phyloP scores from a whole-genome alignment of 2,329 filamentous ascomycete species.

The Hypoxylon sp. region DNA sequence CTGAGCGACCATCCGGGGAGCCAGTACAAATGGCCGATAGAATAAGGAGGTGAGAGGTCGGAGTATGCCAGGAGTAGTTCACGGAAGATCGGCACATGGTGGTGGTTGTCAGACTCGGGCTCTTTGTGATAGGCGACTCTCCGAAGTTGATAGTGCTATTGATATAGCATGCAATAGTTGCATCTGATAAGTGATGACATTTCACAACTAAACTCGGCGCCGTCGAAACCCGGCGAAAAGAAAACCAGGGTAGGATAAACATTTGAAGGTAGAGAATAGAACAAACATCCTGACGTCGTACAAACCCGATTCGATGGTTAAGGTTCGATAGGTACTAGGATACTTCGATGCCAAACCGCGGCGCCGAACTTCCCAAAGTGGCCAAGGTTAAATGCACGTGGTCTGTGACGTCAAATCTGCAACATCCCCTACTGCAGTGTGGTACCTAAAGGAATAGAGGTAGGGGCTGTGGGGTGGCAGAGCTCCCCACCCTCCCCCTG shows the following conservation, averaged over 20 bases:
- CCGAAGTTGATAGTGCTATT: not conserved
- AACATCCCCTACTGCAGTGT: not conserved
- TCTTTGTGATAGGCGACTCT: not conserved
- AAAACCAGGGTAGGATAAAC: not conserved
- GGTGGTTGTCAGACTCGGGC: constrained; percentile 7
- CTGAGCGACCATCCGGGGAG: constrained; percentile 69
- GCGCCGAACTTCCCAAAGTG: constrained; percentile 13
- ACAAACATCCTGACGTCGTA: constrained; percentile 28
- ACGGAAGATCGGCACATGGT: not conserved
- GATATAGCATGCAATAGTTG: not conserved
- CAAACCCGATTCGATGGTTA: constrained; percentile 32
- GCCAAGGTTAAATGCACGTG: constrained; percentile 17
- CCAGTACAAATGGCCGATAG: constrained; percentile 46
- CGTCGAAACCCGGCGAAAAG: constrained; percentile 10
- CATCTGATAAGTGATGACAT: constrained; percentile 12
- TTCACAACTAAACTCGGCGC: constrained; percentile 24
- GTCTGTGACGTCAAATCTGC: constrained; percentile 20
- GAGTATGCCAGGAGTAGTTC: not conserved
- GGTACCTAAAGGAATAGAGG: not conserved
- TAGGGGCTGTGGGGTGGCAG: constrained; percentile 26
- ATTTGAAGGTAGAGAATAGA: not conserved
- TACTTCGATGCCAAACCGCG: not conserved
- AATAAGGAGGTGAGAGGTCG: constrained; percentile 4
- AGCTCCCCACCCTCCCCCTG: constrained; percentile 7
- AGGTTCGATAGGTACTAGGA: constrained; percentile 9